phyloP scores from a whole-genome alignment of 2,329 filamentous ascomycete genomes.

The Diaporthe vexans region DNA sequence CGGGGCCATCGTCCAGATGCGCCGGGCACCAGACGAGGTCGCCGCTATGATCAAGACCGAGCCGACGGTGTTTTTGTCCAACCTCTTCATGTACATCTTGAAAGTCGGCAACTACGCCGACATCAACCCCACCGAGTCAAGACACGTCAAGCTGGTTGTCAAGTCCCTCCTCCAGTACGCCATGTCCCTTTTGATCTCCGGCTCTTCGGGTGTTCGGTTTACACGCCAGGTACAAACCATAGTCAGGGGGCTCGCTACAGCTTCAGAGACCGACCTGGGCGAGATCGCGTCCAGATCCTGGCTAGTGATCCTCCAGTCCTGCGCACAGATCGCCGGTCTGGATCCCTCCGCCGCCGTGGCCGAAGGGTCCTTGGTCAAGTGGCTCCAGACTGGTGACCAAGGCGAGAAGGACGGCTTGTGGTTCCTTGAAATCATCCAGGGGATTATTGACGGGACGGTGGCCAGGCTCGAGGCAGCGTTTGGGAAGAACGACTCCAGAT shows the following conservation, averaged over 20 bases:
- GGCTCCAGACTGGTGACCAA: background rate
- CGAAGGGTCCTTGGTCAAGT: background rate
- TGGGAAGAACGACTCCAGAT: background rate
- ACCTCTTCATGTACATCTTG: slow-evolving; percentile 10
- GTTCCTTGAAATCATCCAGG: background rate
- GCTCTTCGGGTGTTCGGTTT: background rate
- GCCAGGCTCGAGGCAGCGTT: background rate
- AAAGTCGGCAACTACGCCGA: slow-evolving; percentile 1
- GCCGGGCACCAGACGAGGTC: slow-evolving; percentile 15
- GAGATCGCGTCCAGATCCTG: background rate
- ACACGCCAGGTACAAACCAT: background rate
- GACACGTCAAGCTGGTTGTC: slow-evolving; percentile 3
- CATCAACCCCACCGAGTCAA: background rate
- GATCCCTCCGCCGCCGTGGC: background rate
- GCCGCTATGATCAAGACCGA: slow-evolving; percentile 11
- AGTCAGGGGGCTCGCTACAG: slow-evolving; percentile 4
- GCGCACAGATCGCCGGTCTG: background rate
- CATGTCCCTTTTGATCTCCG: background rate
- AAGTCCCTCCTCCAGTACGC: slow-evolving; percentile 5
- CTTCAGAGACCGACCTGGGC: slow-evolving; percentile 3
- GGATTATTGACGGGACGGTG: background rate
- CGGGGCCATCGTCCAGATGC: slow-evolving; percentile 8
- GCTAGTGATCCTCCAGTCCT: slow-evolving; percentile 3
- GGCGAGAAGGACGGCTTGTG: slow-evolving; percentile 6
- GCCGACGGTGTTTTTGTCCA: background rate